Base-by-base conservation (phyloP, 1,139 yeast genomes). In the Taiozyma onychis region DNA sequence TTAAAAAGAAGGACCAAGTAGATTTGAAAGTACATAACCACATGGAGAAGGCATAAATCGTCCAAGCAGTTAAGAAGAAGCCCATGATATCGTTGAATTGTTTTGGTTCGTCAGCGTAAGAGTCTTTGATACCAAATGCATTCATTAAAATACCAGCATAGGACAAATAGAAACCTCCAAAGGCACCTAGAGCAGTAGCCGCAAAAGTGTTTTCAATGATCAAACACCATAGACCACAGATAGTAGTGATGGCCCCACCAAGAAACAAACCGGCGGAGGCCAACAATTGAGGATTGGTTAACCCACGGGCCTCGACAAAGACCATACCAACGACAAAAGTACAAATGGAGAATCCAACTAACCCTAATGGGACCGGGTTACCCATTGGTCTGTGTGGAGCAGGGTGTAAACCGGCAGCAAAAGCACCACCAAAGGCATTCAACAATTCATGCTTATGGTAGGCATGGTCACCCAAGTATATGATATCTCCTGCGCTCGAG, bases 111-210 rank as follows among this genome's bases (percentile, higher is more conserved):
- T 79, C 76, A 49, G 78, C 68, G 57, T 84, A 85, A 8, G 81
- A 75, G 3, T 72, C 67, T 2, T 68, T 62, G 49, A 82, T 75
- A 14, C 80, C 83, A 65, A 84, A 84, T 44, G 74, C 70, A 46
- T 80, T 76, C 50, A 80, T 68, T 51, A 79, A 65, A 43, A 84
- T 74, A 42, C 83, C 78, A 28, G 85, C 83, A 63, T 77, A 84
- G 24, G 84, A 71, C 51, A 85, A 70, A 88, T 91, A 86, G 67
- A 85, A 86, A 10, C 87, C 88, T 48, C 91, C 91, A 63, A 83
- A 86, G 50, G 85, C 79, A 47, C 82, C 71, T 63, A 86, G 78
- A 10, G 83, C 85, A 39, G 83, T 78, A 60, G 77, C 78, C 44
- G 84, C 85, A 66, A 80, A 83, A 10, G 86, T 78, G 66, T 85